Base-by-base conservation (phyloP, 306 rosid genomes). In the Betula pendula region DNA sequence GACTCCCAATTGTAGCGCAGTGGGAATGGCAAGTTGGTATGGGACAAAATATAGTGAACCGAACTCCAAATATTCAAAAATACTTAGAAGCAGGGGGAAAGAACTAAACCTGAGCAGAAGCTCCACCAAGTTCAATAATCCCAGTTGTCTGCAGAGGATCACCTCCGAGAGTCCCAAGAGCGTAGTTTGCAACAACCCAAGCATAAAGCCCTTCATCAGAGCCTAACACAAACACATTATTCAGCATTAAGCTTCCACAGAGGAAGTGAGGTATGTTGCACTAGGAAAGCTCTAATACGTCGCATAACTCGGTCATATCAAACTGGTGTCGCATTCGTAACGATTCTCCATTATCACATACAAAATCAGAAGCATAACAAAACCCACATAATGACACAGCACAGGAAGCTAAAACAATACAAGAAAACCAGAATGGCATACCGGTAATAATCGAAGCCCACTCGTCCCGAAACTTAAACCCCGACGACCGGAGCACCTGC, bases 371-470 rank as follows among this genome's bases (percentile, higher is more conserved):
- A 56, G 63, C 63, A 56, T 0, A 56, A 24, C 22, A n/a, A 2
- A n/a, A 19, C 20, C 0, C 12, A 6, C 25, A 52, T 8, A 56
- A 25, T 24, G 29, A n/a, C 63, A 56, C 63, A 56, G 33, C 24
- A 56, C 17, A 56, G 29, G 16, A n/a, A 24, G 15, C 63, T 6
- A 50, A 56, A 20, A 11, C 19, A 47, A 66, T 52, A 53, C 24
- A 27, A 27, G 47, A 45, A 45, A 13, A 29, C 10, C 6, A 19
- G 15, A 25, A 47, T 20, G 70, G 35, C 73, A 48, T 74, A 94
- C 98, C 97, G 45, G 97, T 83, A 59, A 95, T 90, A 38, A 92
- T 95, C 10, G 96, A 88, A 72, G 98, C 97, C 97, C 97, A 92
- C 15, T 90, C 90, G 70, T 95, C 91, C 76, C 74, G 85, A 72